A percentile compares a stretch with the other conserved stretches of the same genome.
Evolutionary conservation across 2,329 filamentous ascomycete species (phyloP).

Genomic region (Claviceps digitariae): DNA sequence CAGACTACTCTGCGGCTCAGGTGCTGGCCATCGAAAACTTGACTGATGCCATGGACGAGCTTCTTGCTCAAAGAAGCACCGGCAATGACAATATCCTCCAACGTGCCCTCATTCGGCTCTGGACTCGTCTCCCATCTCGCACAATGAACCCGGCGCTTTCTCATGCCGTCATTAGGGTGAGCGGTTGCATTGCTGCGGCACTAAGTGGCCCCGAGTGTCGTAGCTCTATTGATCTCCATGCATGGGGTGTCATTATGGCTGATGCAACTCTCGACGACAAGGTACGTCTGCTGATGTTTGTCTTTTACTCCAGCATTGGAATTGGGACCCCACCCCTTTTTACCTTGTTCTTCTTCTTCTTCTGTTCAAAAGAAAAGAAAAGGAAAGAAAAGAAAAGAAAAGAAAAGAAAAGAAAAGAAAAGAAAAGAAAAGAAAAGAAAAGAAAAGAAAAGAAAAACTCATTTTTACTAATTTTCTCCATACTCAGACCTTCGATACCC

Average conservation of each 20-base stretch:
- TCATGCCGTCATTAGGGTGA: slow-evolving; percentile 34
- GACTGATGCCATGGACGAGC: slow-evolving; percentile 28
- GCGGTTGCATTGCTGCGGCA: slow-evolving; percentile 30
- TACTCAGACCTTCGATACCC: slow-evolving; percentile 47
- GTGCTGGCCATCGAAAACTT: slow-evolving; percentile 34
- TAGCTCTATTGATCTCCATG: slow-evolving; percentile 12
- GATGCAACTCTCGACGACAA: slow-evolving; percentile 34
- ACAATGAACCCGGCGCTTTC: slow-evolving; percentile 33
- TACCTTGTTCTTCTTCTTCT: too few species aligned
- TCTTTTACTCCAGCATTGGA: too few species aligned
- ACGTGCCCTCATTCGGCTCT: slow-evolving; percentile 24
- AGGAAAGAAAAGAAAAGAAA: too few species aligned
- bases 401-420: too few species aligned
- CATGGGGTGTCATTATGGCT: slow-evolving; percentile 38
- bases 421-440: too few species aligned
- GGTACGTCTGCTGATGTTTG: slow-evolving; percentile 16
- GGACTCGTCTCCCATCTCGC: slow-evolving; percentile 24
- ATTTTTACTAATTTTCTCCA: neutral
- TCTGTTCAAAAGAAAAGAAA: too few species aligned
- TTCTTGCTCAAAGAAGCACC: slow-evolving; percentile 17
- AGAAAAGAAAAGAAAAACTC: too few species aligned
- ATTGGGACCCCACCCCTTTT: too few species aligned
- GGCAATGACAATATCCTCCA: slow-evolving; percentile 17
- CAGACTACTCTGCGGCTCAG: slow-evolving; percentile 30
- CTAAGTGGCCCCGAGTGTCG: slow-evolving; percentile 12